Evolutionary conservation across 2,329 filamentous ascomycete genomes (phyloP), one percentile per base, ranked within the genome.

Genomic region (Byssothecium circinans): DNA sequence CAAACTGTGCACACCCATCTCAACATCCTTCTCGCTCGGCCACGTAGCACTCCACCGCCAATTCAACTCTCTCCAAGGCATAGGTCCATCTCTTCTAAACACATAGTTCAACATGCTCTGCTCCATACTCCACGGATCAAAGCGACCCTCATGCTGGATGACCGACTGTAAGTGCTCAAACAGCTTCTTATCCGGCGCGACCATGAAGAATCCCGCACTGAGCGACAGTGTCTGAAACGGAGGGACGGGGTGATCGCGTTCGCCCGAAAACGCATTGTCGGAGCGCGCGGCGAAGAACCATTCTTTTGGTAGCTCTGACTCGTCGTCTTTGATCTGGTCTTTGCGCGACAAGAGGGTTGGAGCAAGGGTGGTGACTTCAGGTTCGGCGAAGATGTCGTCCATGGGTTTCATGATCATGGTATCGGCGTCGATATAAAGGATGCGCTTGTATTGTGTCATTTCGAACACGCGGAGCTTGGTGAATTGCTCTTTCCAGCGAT

Each of bases 101-200:
- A 71, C 75, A 52, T 77, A 76, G 53, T 76, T 76, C 15, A 75
- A 58, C 20, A 78, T 55, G 48, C 70, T 70, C 54, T 77, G 75
- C 50, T 76, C 74, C 52, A 71, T 71, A 14, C 65, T 69, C 17
- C 60, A 58, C 0, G 70, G 63, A 34, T 73, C 62, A 52, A 76
- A 76, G 12, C 69, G 64, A 20, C 62, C 58, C n/a, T 60, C 61
- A 22, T 68, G 58, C 12, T 52, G 45, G 45, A 72, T 66, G 20
- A 76, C 59, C n/a, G 58, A 62, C 41, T 71, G 51, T 19, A 75
- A 68, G 49, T 75, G 71, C 2, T 67, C 51, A 52, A 68, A 76
- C 3, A 77, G 49, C 39, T 70, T 60, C 1, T 49, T 45, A 11
- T 70, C 72, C 0, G 75, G 75, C 4, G 67, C 62, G 2, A 70